Percentiles rank a stretch among this genome's conserved stretches.
Conservation (phyloP, 2,329 filamentous ascomycete genomes). For the Fusarium sp. region DNA sequence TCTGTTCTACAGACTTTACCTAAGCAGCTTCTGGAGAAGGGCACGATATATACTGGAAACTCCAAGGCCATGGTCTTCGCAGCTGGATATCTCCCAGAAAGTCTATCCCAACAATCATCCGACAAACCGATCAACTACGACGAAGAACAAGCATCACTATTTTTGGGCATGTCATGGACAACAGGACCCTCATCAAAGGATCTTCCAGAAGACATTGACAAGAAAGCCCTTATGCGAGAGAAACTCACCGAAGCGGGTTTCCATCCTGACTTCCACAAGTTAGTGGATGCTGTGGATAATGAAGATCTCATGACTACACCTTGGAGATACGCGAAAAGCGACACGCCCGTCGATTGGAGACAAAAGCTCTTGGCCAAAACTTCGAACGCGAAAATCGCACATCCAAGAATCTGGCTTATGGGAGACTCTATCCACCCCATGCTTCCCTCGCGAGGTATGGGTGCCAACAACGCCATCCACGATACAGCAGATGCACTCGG, state of each 20-base stretch:
- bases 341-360: not conserved
- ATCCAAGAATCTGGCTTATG: not conserved
- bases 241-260: not conserved
- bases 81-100: not conserved
- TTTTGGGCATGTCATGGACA: not conserved
- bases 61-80: not conserved
- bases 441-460: not conserved
- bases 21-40: not conserved
- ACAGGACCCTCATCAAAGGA: not conserved
- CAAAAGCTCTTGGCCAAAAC: fast-evolving
- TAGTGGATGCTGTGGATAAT: not conserved
- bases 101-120: fast-evolving
- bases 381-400: fast-evolving
- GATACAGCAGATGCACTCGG: not conserved
- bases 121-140: not conserved
- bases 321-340: not conserved
- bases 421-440: not conserved
- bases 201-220: not conserved
- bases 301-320: not conserved
- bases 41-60: not conserved
- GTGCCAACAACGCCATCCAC: not conserved
- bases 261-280: not conserved
- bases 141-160: not conserved
- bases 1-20: not conserved
- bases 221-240: not conserved